Conservation (phyloP, 2,329 filamentous ascomycete genomes). For the Hypoxylon sp. region DNA sequence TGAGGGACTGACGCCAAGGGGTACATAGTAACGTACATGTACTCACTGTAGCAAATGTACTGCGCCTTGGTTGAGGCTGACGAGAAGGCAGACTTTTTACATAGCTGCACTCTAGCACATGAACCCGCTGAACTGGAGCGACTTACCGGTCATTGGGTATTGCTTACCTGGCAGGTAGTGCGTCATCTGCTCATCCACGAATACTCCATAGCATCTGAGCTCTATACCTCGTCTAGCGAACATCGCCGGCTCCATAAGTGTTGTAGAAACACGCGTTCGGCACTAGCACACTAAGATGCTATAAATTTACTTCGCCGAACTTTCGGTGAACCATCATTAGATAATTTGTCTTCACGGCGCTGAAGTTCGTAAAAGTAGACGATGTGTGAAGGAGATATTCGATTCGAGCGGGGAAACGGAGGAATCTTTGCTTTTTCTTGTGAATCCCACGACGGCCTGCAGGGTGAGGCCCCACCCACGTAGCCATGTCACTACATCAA, state of each 20-base stretch:
- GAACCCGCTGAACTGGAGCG: slow-evolving; percentile 19
- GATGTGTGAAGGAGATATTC: slow-evolving; percentile 26
- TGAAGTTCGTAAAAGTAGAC: slow-evolving; percentile 8
- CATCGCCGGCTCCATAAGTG: neutral
- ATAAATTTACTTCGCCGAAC: slow-evolving; percentile 23
- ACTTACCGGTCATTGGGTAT: slow-evolving; percentile 32
- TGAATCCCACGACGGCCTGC: slow-evolving; percentile 29
- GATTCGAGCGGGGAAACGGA: slow-evolving; percentile 38
- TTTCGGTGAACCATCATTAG: slow-evolving; percentile 34
- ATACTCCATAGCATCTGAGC: slow-evolving; percentile 5
- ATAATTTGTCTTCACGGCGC: slow-evolving; percentile 8
- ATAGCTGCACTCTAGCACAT: slow-evolving; percentile 42
- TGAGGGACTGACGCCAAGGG: slow-evolving; percentile 20
- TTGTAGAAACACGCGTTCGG: slow-evolving; percentile 13
- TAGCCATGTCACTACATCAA: slow-evolving; percentile 19
- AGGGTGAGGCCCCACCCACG: slow-evolving; percentile 28
- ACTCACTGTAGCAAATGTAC: slow-evolving; percentile 26
- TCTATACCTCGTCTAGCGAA: slow-evolving; percentile 15
- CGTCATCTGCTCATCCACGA: slow-evolving; percentile 29
- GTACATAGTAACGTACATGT: slow-evolving; percentile 24
- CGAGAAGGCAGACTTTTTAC: slow-evolving; percentile 48
- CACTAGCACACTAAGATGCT: slow-evolving; percentile 8
- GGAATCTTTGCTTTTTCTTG: slow-evolving; percentile 16
- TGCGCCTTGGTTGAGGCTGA: slow-evolving; percentile 52
- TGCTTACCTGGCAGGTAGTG: slow-evolving; percentile 19